Evolutionary conservation across 2,329 filamentous ascomycete genomes (phyloP), one percentile per base, ranked within the genome.

Genomic region (Fusarium udum): DNA sequence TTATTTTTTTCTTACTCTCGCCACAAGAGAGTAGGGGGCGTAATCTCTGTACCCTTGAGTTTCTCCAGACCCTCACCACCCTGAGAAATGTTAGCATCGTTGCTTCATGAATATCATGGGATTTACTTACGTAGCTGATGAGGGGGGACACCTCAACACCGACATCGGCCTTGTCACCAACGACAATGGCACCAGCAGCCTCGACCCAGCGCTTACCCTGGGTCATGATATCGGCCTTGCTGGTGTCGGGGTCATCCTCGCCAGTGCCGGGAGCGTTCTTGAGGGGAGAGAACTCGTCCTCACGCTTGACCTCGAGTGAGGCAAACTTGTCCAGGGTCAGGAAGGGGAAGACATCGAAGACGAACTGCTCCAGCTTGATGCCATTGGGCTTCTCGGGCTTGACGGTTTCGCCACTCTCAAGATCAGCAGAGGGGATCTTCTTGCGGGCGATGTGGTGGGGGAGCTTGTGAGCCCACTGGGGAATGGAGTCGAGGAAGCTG

Each of bases 331-430:
- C 88, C 73, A 99, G 90, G 24, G 92, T 86, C 59, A 97, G 87
- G 87, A 95, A 89, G 69, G 95, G 95, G 88, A 99, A 99, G 80
- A 97, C 96, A 81, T 99, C 96, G 81, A 99, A 99, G 69, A 99
- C 95, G 79, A 98, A 99, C 84, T 98, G 96, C 88, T 99, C 96
- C 43, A 99, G 90, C 88, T 99, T 99, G 89, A 99, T 95, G 76
- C 96, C 96, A 80, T 99, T 99, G 74, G 96, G 94, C 86, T 95
- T 96, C 82, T 95, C 91, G 7, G 95, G 95, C 88, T 97, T 97
- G 83, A 97, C 87, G 1, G 90, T 90, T 82, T 94, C 91, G 72
- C 95, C 95, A 37, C 88, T 92, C 80, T 92, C 87, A 20, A 92
- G 88, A 81, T 97, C 91, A 75, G 94, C 89, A 81, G 90, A 92